Evolutionary conservation across 139 green algal genomes (phyloP), one percentile per base, ranked within the genome.

Genomic region (Chlorella vulgaris): DNA sequence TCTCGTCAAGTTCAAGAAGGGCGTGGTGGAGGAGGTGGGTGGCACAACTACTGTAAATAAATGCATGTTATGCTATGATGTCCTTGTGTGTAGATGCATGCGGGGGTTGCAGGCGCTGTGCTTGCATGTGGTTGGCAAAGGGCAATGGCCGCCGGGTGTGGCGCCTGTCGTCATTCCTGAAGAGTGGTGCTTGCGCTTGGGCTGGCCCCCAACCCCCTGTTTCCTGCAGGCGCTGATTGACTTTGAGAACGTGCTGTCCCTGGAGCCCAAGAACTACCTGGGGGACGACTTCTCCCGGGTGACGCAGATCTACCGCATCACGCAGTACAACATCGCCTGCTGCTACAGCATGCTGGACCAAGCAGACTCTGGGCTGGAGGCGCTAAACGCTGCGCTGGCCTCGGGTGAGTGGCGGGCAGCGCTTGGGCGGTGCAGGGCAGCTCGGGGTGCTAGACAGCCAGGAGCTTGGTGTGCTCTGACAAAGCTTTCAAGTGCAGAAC

Each of bases 231-330:
- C 96, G 3, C 89, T 99, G 73, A 88, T 98, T 22, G 91, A 96
- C 80, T 99, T 99, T 89, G 96, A 99, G 88, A 96, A 98, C 65
- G 95, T 99, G 38, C 86, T 98, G 22, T 83, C 89, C 13, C 85
- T 98, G 84, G 93, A 99, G 90, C 94, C 96, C 24, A 90, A 91
- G 78, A 97, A 97, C 84, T 98, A 94, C 86, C 90, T 98, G 53
- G 93, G 95, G 22, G 94, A 98, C 87, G 93, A 97, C 89, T 96
- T 98, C 84, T 89, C 87, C 3, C 91, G 92, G 29, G 88, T 95
- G 3, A 97, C 95, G 1, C 82, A 93, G 36, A 93, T 99, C 76
- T 96, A 96, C 90, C 90, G 90, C 42, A 91, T 99, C n/a, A 91
- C 96, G 0, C 94, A 78, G 71, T 78, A 78, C 71, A 78, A 78